phyloP scores from a whole-genome alignment of 2,329 filamentous ascomycete genomes.

The Fusarium armeniacum region DNA sequence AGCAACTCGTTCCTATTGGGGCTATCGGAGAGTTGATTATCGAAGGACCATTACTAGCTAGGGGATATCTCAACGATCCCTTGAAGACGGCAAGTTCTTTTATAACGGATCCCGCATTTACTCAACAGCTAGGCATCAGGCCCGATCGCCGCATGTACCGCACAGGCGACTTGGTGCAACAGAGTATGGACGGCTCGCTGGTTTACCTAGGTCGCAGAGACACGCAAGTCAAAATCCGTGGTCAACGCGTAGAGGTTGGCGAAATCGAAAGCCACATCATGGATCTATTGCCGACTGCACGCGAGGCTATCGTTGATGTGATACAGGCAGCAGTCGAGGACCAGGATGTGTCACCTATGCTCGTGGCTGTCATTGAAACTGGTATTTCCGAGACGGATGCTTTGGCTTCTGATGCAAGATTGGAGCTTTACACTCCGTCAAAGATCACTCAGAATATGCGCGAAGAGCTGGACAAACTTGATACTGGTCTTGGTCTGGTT shows the following conservation, averaged over 20 bases:
- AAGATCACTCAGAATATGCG: slow-evolving; percentile 2
- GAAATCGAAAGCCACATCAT: slow-evolving; percentile 6
- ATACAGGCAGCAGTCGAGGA: not conserved
- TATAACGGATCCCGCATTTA: slow-evolving; percentile 1
- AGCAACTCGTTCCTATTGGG: slow-evolving; percentile 1
- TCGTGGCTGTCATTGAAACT: slow-evolving; percentile 4
- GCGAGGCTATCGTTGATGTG: slow-evolving; percentile 9
- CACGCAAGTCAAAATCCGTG: slow-evolving; percentile 9
- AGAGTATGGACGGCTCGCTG: not conserved
- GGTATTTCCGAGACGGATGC: not conserved
- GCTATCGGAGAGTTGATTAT: slow-evolving; percentile 3
- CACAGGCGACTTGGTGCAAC: slow-evolving; percentile 7
- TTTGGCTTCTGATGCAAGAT: not conserved
- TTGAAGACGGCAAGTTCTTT: slow-evolving; percentile 1
- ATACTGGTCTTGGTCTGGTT: slow-evolving; percentile 1
- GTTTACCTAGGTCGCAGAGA: slow-evolving; percentile 5
- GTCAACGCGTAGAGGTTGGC: slow-evolving; percentile 5
- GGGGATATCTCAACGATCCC: slow-evolving; percentile 4
- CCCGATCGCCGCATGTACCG: not conserved
- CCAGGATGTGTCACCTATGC: slow-evolving; percentile 2
- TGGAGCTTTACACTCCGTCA: slow-evolving; percentile 3
- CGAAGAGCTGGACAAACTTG: not conserved
- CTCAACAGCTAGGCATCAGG: not conserved
- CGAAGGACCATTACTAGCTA: slow-evolving; percentile 8
- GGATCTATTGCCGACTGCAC: not conserved